A percentile compares a stretch with the other conserved stretches of the same genome.
Conservation (phyloP, 805 yeast genomes). For the Spathaspora arborariae region DNA sequence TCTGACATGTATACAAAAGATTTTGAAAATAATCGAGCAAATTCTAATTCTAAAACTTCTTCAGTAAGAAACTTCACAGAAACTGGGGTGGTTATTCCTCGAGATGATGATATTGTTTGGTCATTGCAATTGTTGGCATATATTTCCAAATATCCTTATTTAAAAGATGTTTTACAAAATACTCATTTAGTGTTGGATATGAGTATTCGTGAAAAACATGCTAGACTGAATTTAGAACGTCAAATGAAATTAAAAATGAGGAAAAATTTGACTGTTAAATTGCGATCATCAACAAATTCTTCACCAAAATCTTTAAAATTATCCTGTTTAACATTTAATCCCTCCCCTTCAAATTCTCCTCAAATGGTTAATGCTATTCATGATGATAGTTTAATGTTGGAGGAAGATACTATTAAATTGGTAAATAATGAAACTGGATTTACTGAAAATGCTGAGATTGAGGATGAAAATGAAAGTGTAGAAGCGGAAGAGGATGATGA, state of each 20-base stretch:
- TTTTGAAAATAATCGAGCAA: constrained; percentile 22
- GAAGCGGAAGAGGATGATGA: constrained; percentile 22
- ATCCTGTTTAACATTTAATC: constrained; percentile 15
- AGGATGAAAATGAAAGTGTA: constrained; percentile 14
- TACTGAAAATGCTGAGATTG: constrained; percentile 26
- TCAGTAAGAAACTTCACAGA: constrained; percentile 40
- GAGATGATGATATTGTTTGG: constrained; percentile 93
- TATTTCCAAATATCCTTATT: constrained; percentile 82
- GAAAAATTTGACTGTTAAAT: constrained; percentile 24
- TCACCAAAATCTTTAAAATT: constrained; percentile 30
- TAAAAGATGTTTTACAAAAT: constrained; percentile 69
- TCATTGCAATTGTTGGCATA: constrained; percentile 88
- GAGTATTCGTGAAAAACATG: constrained; percentile 40
- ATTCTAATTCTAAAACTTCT: constrained; percentile 26
- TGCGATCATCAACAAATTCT: constrained; percentile 31
- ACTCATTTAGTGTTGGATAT: constrained; percentile 73
- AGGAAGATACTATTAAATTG: constrained; percentile 33
- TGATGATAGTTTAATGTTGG: constrained; percentile 29
- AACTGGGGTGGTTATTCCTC: constrained; percentile 77
- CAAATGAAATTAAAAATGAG: constrained; percentile 30
- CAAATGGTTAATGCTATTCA: constrained; percentile 33
- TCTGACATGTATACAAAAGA: constrained; percentile 39
- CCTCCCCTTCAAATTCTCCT: constrained; percentile 38
- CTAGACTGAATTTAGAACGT: constrained; percentile 32
- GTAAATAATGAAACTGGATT: constrained; percentile 17